Conservation (phyloP, 228 moss, liverwort and hornwort genomes). For the Sphagnum fallax region DNA sequence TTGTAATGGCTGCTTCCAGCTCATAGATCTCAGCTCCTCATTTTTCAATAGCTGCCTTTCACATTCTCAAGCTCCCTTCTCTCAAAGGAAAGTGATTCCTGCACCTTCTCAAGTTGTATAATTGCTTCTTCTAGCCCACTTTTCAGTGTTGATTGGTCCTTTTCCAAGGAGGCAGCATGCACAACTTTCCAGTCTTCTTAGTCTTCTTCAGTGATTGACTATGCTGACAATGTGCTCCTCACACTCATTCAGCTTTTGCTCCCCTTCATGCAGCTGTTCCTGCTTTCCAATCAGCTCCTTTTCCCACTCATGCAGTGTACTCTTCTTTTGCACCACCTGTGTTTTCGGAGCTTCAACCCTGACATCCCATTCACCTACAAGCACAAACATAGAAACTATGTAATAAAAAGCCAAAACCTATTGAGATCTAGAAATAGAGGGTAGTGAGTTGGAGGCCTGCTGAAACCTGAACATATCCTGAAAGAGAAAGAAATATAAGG, state of each 20-base stretch:
- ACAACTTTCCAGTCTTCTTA: conserved; percentile 40
- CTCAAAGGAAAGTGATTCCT: conserved; percentile 35
- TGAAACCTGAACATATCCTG: no score
- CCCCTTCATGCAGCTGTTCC: conserved; percentile 81
- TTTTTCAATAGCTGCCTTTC: conserved; percentile 33
- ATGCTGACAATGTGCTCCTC: conserved; percentile 59
- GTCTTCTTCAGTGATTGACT: conserved; percentile 47
- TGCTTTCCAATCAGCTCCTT: conserved; percentile 73
- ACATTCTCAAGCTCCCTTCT: conserved; percentile 38
- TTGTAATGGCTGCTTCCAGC: conserved; percentile 35
- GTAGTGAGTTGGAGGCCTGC: no score
- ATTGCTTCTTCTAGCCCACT: conserved; percentile 39
- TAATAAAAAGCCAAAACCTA: no score
- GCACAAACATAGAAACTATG: background rate
- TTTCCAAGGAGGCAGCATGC: conserved; percentile 48
- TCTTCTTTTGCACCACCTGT: conserved; percentile 79
- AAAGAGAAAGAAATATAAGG: no score
- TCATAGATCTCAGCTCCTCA: conserved; percentile 42
- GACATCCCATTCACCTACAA: conserved; percentile 33
- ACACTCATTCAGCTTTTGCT: conserved; percentile 76
- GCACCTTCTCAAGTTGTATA: conserved; percentile 42
- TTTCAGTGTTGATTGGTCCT: conserved; percentile 51
- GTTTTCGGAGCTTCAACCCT: no score
- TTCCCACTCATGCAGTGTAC: conserved; percentile 78
- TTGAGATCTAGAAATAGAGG: no score